These are phyloP conservation scores for Ceratobasidium sp. DNA, from an alignment of 1,284 basidiomycete genomes.

Conservation along the genomic window DNA sequence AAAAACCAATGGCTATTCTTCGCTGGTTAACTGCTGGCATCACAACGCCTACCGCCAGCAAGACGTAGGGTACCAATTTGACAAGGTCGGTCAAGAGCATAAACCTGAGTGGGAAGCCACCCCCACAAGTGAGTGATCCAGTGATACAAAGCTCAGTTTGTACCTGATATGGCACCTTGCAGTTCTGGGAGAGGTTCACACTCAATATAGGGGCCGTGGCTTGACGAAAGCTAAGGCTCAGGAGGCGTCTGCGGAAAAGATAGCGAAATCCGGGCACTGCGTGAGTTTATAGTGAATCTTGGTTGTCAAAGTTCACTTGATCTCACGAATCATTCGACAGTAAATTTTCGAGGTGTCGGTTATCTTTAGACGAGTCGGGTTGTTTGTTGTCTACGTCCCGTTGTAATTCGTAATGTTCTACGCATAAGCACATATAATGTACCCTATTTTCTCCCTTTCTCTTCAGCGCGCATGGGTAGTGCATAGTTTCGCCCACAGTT, in stretches of 20 bases:
- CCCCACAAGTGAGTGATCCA: conserved; percentile 18
- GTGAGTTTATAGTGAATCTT: conserved; percentile 5
- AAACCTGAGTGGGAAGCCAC: conserved; percentile 1
- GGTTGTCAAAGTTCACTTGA: neutral
- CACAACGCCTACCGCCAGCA: conserved; percentile 7
- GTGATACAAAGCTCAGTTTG: neutral
- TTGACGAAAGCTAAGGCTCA: neutral
- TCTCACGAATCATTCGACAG: neutral
- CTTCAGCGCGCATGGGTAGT: no score
- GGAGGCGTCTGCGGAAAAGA: conserved; percentile 6
- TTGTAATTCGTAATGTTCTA: no score
- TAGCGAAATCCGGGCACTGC: conserved; percentile 28
- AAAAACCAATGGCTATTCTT: conserved; percentile 14
- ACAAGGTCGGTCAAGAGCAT: neutral
- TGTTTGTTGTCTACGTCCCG: no score
- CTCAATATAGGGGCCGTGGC: conserved; percentile 3
- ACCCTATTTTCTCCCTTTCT: no score
- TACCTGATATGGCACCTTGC: neutral
- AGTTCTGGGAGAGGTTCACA: conserved; percentile 20
- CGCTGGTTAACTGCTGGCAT: conserved; percentile 30
- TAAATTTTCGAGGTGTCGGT: neutral
- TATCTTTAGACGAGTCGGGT: no score
- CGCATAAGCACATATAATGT: no score
- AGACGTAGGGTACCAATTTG: neutral
- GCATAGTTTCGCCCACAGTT: no score